Conservation (phyloP, 768 basidiomycete genomes). For the Russula lepida region DNA sequence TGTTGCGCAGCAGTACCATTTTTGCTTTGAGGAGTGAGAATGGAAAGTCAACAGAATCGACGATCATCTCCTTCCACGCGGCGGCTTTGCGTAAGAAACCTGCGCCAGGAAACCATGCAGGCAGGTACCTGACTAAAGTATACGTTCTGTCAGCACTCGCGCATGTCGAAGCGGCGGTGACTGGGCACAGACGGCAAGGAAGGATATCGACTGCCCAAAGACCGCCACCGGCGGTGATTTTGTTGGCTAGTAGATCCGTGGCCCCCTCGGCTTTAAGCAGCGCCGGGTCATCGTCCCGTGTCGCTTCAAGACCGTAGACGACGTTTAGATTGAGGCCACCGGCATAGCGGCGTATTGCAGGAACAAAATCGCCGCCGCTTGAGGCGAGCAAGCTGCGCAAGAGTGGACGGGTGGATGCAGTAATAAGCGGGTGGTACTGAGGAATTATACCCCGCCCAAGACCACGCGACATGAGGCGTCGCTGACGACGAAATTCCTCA, state of each 20-base stretch:
- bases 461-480: slow-evolving; percentile 19
- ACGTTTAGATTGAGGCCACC: slow-evolving; percentile 29
- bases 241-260: slow-evolving; percentile 35
- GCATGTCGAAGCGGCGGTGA: slow-evolving; percentile 16
- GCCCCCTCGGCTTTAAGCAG: slow-evolving; percentile 37
- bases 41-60: slow-evolving; percentile 55
- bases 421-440: slow-evolving; percentile 17
- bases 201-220: slow-evolving; percentile 38
- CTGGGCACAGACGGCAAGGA: slow-evolving; percentile 27
- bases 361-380: slow-evolving; percentile 12
- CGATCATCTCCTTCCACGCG: slow-evolving; percentile 55
- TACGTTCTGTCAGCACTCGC: not conserved
- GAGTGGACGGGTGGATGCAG: slow-evolving; percentile 15
- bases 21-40: slow-evolving; percentile 49
- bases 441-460: slow-evolving; percentile 9
- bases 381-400: slow-evolving; percentile 16
- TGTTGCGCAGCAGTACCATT: slow-evolving; percentile 36
- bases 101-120: slow-evolving; percentile 59
- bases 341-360: slow-evolving; percentile 18
- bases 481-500: slow-evolving; percentile 18
- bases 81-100: slow-evolving; percentile 55
- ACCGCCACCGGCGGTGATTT: slow-evolving; percentile 36
- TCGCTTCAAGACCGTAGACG: slow-evolving; percentile 52
- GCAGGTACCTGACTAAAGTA: slow-evolving; percentile 43
- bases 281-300: slow-evolving; percentile 34